Base-by-base conservation (phyloP, 768 basidiomycete species). In the Candolleomyces eurysporus region DNA sequence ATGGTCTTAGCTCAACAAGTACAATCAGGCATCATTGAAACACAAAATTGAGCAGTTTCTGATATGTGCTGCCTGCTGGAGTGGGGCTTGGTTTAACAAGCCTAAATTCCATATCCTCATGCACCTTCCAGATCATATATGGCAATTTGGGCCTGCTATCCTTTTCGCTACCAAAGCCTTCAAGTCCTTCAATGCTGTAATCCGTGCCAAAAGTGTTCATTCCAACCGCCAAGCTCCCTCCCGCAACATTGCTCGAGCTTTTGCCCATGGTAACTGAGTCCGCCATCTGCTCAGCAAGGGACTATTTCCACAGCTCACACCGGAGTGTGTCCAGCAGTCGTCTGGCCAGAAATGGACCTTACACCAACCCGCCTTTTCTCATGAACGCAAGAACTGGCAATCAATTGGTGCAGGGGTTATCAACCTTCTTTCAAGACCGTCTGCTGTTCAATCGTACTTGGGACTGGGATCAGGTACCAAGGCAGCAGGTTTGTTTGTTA, bases 101-200 rank as follows among this genome's bases (percentile, higher is more conserved):
- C 72, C 76, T 1, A 82, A 81, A 59, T 79, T 80, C 61, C 79
- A 82, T 48, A 67, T 80, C 30, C 39, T 80, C 6, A 32, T 73
- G 1, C 79, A 82, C 61, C 63, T 81, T 0, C 69, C 71, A 0
- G 57, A 62, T 0, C 75, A 80, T 59, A 75, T 82, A 45, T 55
- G 68, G 0, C 65, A 71, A 0, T 81, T 81, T 69, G 79, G 78
- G 0, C 80, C 76, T 26, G 77, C 77, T 0, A 76, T 79, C 10
- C 66, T 78, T 0, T 80, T 79, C 70, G 75, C 79, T 0, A 81
- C 77, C 0, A 78, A 82, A 53, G 61, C 58, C 0, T 82, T 79
- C 61, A 76, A 82, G 64, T 77, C 76, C 2, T 82, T 73, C 67
- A 78, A 78, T 64, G 69, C 70, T 1, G 65, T 78, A 17, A 75